Percentiles rank a stretch among this genome's conserved stretches.
Conservation (phyloP, 1,284 basidiomycete genomes). For the Cryptococcus wingfieldii region DNA sequence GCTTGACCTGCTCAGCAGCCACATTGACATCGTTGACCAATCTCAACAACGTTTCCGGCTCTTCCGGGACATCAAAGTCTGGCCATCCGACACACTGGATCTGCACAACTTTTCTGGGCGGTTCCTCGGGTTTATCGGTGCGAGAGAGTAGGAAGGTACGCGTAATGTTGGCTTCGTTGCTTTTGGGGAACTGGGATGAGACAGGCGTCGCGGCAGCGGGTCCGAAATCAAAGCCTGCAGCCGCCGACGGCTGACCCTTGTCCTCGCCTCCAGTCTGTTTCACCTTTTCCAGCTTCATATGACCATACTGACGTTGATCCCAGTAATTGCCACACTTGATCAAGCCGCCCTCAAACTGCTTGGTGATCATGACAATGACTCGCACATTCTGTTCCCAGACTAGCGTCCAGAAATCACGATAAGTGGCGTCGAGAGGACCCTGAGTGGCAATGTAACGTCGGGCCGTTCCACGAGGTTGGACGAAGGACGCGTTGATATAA, state of each 20-base stretch:
- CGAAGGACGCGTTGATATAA: conserved; percentile 89
- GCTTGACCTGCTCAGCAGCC: conserved; percentile 58
- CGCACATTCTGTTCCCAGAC: conserved; percentile 56
- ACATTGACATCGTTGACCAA: conserved; percentile 61
- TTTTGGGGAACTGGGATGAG: neutral
- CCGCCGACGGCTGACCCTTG: conserved; percentile 19
- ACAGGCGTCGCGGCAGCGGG: conserved; percentile 14
- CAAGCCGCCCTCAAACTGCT: conserved; percentile 80
- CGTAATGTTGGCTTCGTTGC: conserved; percentile 52
- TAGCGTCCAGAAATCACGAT: conserved; percentile 84
- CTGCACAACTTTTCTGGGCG: conserved; percentile 59
- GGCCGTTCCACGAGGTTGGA: conserved; percentile 74
- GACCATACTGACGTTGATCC: conserved; percentile 67
- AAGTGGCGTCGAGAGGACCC: conserved; percentile 86
- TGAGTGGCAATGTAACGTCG: conserved; percentile 92
- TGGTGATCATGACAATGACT: conserved; percentile 71
- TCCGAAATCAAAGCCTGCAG: conserved; percentile 48
- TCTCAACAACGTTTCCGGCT: conserved; percentile 66
- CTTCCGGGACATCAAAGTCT: conserved; percentile 85
- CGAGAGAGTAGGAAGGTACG: conserved; percentile 68
- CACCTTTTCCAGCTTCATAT: conserved; percentile 62
- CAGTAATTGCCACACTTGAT: conserved; percentile 93
- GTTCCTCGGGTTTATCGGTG: conserved; percentile 56
- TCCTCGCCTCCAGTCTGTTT: conserved; percentile 57
- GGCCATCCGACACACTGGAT: conserved; percentile 90